phyloP scores from a whole-genome alignment of 75 land plant genomes.

The Cunninghamia lanceolata region DNA sequence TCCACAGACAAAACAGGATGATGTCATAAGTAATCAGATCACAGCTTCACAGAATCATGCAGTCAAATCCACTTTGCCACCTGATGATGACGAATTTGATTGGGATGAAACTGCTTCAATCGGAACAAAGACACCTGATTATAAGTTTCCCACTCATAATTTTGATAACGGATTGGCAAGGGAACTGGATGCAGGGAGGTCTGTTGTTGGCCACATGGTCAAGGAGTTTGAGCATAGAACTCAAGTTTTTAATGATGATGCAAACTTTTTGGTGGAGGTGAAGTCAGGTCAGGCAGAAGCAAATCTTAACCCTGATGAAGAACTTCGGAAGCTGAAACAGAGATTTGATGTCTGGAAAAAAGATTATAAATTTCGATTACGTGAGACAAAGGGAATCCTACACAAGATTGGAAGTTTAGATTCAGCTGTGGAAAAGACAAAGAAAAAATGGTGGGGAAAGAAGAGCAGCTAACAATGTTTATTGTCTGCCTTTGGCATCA shows the following conservation, averaged over 20 bases:
- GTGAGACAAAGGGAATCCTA: conserved; percentile 65
- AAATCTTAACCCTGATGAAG: conserved; percentile 52
- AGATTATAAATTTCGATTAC: conserved; percentile 72
- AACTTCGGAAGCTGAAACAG: conserved; percentile 61
- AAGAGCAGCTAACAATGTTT: conserved; percentile 9
- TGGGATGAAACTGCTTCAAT: conserved; percentile 66
- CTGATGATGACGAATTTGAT: conserved; percentile 50
- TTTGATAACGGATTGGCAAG: conserved; percentile 20
- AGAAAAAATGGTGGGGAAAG: conserved; percentile 90
- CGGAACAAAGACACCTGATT: conserved; percentile 62
- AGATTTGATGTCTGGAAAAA: conserved; percentile 88
- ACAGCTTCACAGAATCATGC: conserved; percentile 15
- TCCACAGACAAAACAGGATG: conserved; percentile 26
- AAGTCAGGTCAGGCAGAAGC: conserved; percentile 52
- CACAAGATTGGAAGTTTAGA: conserved; percentile 62
- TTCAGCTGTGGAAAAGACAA: conserved; percentile 30
- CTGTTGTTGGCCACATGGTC: conserved; percentile 45
- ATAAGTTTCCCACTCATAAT: conserved; percentile 10
- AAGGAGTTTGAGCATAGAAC: conserved; percentile 84
- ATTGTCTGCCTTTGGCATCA: background rate
- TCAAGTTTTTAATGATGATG: conserved; percentile 79
- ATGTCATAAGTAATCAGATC: conserved; percentile 21
- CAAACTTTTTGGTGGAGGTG: conserved; percentile 56
- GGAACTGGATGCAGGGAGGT: conserved; percentile 53
- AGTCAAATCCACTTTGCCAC: conserved; percentile 24